Conservation (phyloP, 139 green algal species). For the Spirogloea muscicola region DNA sequence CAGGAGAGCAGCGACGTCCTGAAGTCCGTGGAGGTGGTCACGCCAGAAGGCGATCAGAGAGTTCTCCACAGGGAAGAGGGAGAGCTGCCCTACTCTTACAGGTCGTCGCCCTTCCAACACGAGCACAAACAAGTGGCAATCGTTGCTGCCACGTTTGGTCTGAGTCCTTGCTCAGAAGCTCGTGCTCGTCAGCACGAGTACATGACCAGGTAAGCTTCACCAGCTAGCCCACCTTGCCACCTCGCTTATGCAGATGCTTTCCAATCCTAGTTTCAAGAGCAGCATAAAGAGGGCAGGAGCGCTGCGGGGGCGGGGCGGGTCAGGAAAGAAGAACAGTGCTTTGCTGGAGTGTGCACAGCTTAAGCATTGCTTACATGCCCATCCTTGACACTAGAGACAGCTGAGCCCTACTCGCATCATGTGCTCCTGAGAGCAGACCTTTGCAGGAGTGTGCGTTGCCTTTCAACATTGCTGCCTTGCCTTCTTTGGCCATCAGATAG, state of each 20-base stretch:
- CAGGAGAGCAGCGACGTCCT: constrained; percentile 44
- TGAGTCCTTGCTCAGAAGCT: background rate
- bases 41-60: background rate
- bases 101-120: constrained; percentile 47
- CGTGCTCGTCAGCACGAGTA: constrained; percentile 29
- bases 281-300: no score
- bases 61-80: constrained; percentile 14
- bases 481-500: constrained; percentile 9
- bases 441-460: no score
- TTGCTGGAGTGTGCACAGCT: no score
- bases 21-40: constrained; percentile 44
- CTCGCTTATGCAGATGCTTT: no score
- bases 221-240: background rate
- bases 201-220: constrained; percentile 37
- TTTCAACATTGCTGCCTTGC: no score
- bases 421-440: no score
- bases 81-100: constrained; percentile 28
- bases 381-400: background rate
- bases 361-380: no score
- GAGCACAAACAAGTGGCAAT: constrained; percentile 12
- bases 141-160: constrained; percentile 38
- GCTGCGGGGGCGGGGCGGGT: no score
- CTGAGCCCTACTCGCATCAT: background rate
- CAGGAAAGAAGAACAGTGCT: no score
- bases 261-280: no score